A percentile compares a stretch with the other conserved stretches of the same genome.
Evolutionary conservation across 2,329 filamentous ascomycete species (phyloP).

Genomic region (Monosporascus ibericus): DNA sequence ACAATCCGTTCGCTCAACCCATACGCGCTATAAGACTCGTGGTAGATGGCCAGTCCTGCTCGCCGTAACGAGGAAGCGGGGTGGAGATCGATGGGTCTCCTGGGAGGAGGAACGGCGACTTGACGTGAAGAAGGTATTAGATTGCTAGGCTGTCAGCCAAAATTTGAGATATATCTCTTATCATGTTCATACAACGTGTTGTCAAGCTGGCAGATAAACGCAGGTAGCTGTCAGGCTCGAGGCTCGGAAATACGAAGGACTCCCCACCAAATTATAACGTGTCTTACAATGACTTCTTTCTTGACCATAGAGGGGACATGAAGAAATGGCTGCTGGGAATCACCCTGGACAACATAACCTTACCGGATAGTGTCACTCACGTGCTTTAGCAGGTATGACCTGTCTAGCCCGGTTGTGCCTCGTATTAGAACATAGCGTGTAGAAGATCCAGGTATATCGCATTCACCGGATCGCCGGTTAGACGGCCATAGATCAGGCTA

Average conservation of each 20-base stretch:
- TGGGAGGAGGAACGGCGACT: background rate
- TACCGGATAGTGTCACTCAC: too few relatives aligned
- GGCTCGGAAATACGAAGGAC: background rate
- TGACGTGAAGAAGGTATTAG: background rate
- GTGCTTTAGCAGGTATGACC: too few relatives aligned
- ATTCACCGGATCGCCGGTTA: too few relatives aligned
- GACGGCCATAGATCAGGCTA: too few relatives aligned
- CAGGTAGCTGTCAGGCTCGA: background rate
- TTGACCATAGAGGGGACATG: background rate
- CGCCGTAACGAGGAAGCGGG: background rate
- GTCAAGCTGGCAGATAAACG: background rate
- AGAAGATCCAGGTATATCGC: too few relatives aligned
- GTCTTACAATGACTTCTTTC: background rate
- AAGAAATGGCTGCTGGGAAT: too few relatives aligned
- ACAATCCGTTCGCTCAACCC: conserved; percentile 63
- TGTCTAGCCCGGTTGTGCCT: too few relatives aligned
- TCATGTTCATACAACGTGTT: background rate
- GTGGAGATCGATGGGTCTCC: background rate
- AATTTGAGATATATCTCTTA: background rate
- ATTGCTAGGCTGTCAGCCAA: background rate
- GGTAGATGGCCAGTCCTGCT: conserved; percentile 3
- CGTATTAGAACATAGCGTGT: too few relatives aligned
- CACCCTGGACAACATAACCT: too few relatives aligned
- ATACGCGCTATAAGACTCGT: conserved; percentile 38
- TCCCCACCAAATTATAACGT: background rate